Evolutionary conservation across 345 rosid species (phyloP).

Genomic region (Brassica carinata): DNA sequence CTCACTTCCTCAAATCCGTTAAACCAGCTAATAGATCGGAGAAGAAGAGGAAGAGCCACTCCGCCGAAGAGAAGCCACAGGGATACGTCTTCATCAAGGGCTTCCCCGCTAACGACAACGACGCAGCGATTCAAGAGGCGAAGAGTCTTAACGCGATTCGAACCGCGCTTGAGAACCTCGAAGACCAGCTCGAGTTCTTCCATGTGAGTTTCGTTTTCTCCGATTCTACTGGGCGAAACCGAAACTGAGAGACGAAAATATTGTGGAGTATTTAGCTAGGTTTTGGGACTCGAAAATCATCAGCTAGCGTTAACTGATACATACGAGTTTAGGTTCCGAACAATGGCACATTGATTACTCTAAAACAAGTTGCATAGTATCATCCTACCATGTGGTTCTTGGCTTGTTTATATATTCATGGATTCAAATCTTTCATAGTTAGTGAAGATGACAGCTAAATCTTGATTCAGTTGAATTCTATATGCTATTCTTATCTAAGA

Average conservation of each 20-base stretch:
- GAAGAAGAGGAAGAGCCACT: constrained; percentile 45
- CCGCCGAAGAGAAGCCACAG: constrained; percentile 45
- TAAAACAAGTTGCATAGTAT: too few species aligned
- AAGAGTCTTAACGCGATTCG: constrained; percentile 88
- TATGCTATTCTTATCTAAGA: too few species aligned
- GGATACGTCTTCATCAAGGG: constrained; percentile 90
- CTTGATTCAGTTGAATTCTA: too few species aligned
- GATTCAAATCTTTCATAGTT: too few species aligned
- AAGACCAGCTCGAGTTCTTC: constrained; percentile 94
- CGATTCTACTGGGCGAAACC: background rate
- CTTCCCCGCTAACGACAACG: constrained; percentile 53
- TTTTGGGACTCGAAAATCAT: too few species aligned
- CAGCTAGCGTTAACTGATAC: too few species aligned
- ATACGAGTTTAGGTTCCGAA: background rate
- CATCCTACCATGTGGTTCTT: too few species aligned
- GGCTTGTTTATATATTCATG: too few species aligned
- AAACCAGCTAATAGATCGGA: constrained; percentile 45
- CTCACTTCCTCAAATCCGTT: constrained; percentile 78
- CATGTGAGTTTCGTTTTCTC: constrained; percentile 54
- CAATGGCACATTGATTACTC: too few species aligned
- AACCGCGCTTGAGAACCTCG: constrained; percentile 91
- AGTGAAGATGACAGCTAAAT: too few species aligned
- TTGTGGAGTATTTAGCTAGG: too few species aligned
- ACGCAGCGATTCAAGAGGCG: constrained; percentile 74
- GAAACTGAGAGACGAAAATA: too few species aligned